Conservation (phyloP, 129 eudicot species). For the Deinandra increscens region DNA sequence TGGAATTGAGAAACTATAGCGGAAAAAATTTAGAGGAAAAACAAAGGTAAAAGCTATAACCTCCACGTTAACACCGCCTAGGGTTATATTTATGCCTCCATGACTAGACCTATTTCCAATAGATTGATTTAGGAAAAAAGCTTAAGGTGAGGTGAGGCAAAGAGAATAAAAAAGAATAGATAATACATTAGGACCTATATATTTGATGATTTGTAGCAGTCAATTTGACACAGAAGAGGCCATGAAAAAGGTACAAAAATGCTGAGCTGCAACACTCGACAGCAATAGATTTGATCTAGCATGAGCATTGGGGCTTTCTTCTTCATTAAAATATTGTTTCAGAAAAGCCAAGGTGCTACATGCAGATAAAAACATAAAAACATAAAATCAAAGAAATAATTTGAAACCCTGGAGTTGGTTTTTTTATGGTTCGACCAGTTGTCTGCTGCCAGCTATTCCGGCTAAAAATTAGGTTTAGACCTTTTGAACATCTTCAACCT, state of each 20-base stretch:
- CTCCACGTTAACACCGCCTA: conserved; percentile 73
- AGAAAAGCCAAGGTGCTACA: conserved; percentile 87
- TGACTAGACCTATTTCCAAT: conserved; percentile 61
- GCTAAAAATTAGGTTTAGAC: no score
- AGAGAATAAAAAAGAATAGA: no score
- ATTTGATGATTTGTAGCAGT: conserved; percentile 38
- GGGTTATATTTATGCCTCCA: conserved; percentile 48
- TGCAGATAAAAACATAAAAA: no score
- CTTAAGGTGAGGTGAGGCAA: conserved; percentile 72
- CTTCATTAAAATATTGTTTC: conserved; percentile 45
- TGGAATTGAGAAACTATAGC: no score
- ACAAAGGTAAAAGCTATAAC: conserved; percentile 28
- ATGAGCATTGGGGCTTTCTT: conserved; percentile 86
- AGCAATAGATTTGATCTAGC: conserved; percentile 46
- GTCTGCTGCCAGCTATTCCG: no score
- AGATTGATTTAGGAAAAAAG: conserved; percentile 30
- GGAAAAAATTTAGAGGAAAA: conserved; percentile 57
- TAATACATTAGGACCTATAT: no score
- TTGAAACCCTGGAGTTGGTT: no score
- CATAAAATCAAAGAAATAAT: no score
- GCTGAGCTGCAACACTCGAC: conserved; percentile 76
- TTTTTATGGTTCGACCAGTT: no score
- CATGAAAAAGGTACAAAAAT: conserved; percentile 40
- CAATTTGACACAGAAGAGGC: conserved; percentile 68
- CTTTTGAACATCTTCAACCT: no score